Conservation (phyloP, 129 eudicot genomes). For the Centella asiatica region DNA sequence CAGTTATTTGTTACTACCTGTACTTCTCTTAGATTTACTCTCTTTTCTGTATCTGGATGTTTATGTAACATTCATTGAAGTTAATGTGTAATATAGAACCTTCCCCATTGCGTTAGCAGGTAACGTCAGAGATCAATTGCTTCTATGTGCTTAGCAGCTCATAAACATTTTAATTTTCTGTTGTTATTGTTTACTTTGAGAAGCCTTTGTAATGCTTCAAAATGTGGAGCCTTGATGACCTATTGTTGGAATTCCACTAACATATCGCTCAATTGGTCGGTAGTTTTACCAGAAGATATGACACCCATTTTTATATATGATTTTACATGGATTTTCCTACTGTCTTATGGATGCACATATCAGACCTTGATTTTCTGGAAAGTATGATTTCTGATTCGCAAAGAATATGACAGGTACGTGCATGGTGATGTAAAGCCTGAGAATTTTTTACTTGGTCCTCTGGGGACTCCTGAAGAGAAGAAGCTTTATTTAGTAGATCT, state of each 20-base stretch:
- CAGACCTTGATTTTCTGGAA: background rate
- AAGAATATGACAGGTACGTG: conserved; percentile 48
- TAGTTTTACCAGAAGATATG: too few relatives aligned
- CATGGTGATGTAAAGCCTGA: conserved; percentile 96
- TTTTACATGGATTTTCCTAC: background rate
- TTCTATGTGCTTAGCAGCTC: too few relatives aligned
- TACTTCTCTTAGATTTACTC: background rate
- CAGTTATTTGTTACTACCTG: background rate
- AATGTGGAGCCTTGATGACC: too few relatives aligned
- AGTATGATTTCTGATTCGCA: background rate
- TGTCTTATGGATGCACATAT: background rate
- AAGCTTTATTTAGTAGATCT: conserved; percentile 81
- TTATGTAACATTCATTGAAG: too few relatives aligned
- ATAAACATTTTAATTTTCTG: too few relatives aligned
- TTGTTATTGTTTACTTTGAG: too few relatives aligned
- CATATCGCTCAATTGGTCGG: too few relatives aligned
- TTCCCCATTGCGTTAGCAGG: too few relatives aligned
- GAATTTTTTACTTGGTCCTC: conserved; percentile 83
- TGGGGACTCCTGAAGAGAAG: conserved; percentile 74
- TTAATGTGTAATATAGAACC: too few relatives aligned
- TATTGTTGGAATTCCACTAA: too few relatives aligned
- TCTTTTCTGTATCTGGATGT: background rate
- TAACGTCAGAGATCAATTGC: too few relatives aligned
- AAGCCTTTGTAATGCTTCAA: too few relatives aligned
- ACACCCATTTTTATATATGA: background rate